Evolutionary conservation across 192 early-diverging fungal genomes (phyloP).

Genomic region (Coemansia sp.): DNA sequence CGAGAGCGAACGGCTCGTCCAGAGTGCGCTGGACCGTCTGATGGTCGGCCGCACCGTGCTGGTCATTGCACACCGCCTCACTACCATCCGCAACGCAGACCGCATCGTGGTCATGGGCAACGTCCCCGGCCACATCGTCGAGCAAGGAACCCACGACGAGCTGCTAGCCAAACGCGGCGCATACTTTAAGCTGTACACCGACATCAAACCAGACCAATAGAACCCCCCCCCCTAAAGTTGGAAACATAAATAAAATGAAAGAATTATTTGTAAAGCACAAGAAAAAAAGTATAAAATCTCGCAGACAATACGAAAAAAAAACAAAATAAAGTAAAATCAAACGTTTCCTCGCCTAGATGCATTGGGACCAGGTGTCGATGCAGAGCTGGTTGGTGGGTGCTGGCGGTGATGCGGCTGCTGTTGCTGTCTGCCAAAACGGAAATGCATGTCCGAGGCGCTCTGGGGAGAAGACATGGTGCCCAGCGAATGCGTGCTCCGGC

Average conservation of each 20-base stretch:
- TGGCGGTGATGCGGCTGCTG: too few species aligned
- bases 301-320: too few species aligned
- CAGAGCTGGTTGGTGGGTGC: background rate
- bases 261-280: too few species aligned
- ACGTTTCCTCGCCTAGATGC: background rate
- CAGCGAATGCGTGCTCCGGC: too few species aligned
- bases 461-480: background rate
- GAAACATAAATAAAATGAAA: background rate
- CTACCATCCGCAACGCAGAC: slow-evolving; percentile 78
- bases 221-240: background rate
- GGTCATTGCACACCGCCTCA: slow-evolving; percentile 80
- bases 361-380: background rate
- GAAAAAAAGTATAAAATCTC: slow-evolving; percentile 11
- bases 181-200: slow-evolving; percentile 43
- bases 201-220: slow-evolving; percentile 7
- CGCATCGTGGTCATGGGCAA: slow-evolving; percentile 71
- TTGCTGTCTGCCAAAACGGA: background rate
- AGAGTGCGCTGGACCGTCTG: slow-evolving; percentile 70
- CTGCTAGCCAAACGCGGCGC: slow-evolving; percentile 45
- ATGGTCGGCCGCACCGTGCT: slow-evolving; percentile 78
- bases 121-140: slow-evolving; percentile 53
- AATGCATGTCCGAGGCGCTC: slow-evolving; percentile 3
- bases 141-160: slow-evolving; percentile 52
- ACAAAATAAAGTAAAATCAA: background rate
- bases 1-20: slow-evolving; percentile 70